Conservation (phyloP, 2,329 filamentous ascomycete species). For the Trichoderma semiorbis region DNA sequence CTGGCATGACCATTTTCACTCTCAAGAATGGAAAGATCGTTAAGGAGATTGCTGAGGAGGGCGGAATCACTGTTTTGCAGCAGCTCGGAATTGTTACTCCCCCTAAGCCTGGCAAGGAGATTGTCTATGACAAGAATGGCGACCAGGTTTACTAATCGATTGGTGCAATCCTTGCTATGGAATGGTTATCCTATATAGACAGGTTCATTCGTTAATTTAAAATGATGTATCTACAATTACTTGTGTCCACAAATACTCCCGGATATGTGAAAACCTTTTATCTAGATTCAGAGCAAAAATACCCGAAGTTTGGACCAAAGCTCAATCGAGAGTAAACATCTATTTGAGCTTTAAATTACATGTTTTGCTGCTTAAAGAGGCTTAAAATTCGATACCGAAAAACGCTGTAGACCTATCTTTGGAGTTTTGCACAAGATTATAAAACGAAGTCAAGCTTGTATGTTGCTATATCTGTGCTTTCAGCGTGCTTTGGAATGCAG, state of each 20-base stretch:
- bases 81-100: neutral
- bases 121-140: neutral
- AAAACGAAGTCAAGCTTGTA: too few species aligned
- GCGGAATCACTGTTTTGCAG: neutral
- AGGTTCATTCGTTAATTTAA: neutral
- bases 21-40: conserved; percentile 1
- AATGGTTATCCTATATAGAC: neutral
- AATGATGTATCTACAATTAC: neutral
- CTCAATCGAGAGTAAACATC: neutral
- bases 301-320: neutral
- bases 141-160: neutral
- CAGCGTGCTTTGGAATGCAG: too few species aligned
- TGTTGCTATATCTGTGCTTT: too few species aligned
- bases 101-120: neutral
- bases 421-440: too few species aligned
- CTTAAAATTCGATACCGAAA: too few species aligned
- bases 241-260: neutral
- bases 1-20: neutral
- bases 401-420: too few species aligned
- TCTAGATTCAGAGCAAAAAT: neutral
- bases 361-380: too few species aligned
- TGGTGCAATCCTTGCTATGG: neutral
- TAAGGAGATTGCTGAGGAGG: neutral
- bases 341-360: neutral
- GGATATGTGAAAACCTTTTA: neutral